Evolutionary conservation across 495 filamentous ascomycete genomes (phyloP), one percentile per base, ranked within the genome.

Genomic region (Neurospora pannonica): DNA sequence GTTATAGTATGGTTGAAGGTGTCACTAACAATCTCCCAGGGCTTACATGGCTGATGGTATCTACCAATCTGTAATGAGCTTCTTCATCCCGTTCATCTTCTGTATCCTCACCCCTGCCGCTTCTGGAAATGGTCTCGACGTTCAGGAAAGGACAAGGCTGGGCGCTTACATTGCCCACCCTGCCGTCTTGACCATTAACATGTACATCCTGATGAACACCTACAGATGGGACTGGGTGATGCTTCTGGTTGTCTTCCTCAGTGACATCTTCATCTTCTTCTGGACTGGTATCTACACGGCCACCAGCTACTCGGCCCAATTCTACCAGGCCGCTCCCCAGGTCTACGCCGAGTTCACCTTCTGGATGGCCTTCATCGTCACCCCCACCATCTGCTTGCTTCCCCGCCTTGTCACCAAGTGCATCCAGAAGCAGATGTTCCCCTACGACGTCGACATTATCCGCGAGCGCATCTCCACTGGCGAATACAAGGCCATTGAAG

Each of bases 181-280:
- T 71, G 89, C 93, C 17, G 90, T 97, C 62, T 85, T 97, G 77
- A 91, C 90, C 60, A 96, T 97, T 83, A 99, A 99, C 80, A 80
- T 90, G 72, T 99, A 98, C 85, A 92, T 99, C 77, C 84, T 98
- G 75, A 88, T 99, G 84, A 99, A 99, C 81, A 95, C 92, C 6
- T 98, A 96, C 81, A 87, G 94, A 73, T 98, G 97, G 97, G 97
- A 99, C 81, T 98, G 95, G 95, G 85, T 98, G 78, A 93, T 95
- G 76, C 77, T 93, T 15, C 85, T 97, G 79, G 90, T 97, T 77
- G 91, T 94, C 38, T 80, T 79, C 69, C 87, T 98, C 79, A 97
- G 94, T 83, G 91, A 91, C 74, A 80, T 98, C 36, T 86, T 98
- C 78, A 90, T 98, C 78, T 99, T 92, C 88, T 92, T 97, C 84